Conservation (phyloP, 2,329 filamentous ascomycete genomes). For the Myriangium duriaei region DNA sequence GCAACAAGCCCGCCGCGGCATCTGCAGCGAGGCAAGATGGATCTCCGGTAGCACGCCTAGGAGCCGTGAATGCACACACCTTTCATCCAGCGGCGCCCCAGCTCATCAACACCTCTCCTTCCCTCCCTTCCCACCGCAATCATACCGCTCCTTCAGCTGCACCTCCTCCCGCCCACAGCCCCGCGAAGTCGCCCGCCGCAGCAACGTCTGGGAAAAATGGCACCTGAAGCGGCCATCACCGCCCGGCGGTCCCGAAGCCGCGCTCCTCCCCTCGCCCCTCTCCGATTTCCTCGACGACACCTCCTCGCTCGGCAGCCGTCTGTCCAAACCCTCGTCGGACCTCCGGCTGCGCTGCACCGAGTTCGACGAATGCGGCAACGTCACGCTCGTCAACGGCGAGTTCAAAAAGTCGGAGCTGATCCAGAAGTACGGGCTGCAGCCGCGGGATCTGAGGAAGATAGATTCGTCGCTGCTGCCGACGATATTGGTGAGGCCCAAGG, state of each 20-base stretch:
- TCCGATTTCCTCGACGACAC: slow-evolving; percentile 45
- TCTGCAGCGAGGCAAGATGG: neutral
- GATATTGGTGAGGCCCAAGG: slow-evolving; percentile 83
- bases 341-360: slow-evolving; percentile 85
- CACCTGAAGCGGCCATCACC: slow-evolving; percentile 2
- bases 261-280: slow-evolving; percentile 34
- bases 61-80: slow-evolving; percentile 5
- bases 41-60: slow-evolving; percentile 3
- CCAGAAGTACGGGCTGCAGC: slow-evolving; percentile 71
- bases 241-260: neutral
- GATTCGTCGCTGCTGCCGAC: slow-evolving; percentile 92
- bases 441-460: slow-evolving; percentile 92
- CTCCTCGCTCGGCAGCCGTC: slow-evolving; percentile 49
- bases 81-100: too few species aligned
- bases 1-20: neutral
- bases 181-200: slow-evolving; percentile 7
- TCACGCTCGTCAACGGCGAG: slow-evolving; percentile 85
- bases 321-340: slow-evolving; percentile 70
- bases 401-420: slow-evolving; percentile 97
- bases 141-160: neutral
- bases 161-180: neutral
- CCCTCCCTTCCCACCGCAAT: neutral
- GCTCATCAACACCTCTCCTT: neutral
- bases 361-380: slow-evolving; percentile 82
- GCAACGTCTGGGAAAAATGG: slow-evolving; percentile 4